Evolutionary conservation across 768 basidiomycete genomes (phyloP), one percentile per base, ranked within the genome.

Genomic region (Tricholoma saponaceum): DNA sequence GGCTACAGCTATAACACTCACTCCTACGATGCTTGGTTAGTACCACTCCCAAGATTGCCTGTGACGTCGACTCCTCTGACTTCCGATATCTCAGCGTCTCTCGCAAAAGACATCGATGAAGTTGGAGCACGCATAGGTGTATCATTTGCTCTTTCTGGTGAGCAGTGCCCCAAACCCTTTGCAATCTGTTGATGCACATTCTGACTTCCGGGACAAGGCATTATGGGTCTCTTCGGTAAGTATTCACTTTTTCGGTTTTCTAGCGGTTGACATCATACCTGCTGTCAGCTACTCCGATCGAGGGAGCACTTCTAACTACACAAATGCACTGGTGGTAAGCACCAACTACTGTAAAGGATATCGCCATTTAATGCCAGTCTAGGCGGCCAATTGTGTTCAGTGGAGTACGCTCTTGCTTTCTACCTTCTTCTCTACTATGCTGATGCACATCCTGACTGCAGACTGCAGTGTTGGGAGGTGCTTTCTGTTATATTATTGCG

Each of bases 91-190:
- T 8, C 14, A 66, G 72, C 73, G 2, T 51, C 67, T 28, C 69
- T 81, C n/a, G 71, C 79, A 0, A 71, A 63, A 28, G 69, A 79
- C 59, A 56, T 73, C 1, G 74, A 71, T 18, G 80, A 83, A 62
- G 66, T 81, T 9, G 83, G 83, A 57, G 74, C 75, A 5, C 67
- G 81, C 14, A 70, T 83, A 63, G 80, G 82, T 0, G 62, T 83
- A 23, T 70, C 67, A 39, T 81, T 81, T 52, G 75, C 70, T 6
- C 51, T 73, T 25, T 75, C 75, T 59, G 78, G 80, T 81, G 54
- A 39, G 56, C 54, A 10, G 49, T 28, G 1, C 13, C 10, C 13
- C 6, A n/a, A 64, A 61, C 67, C 50, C 1, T 18, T 37, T 57
- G 2, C 16, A 12, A 32, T 12, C 18, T 9, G 20, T 23, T 3